phyloP scores from a whole-genome alignment of 148 eudicot species.

The Persicaria tinctoria region DNA sequence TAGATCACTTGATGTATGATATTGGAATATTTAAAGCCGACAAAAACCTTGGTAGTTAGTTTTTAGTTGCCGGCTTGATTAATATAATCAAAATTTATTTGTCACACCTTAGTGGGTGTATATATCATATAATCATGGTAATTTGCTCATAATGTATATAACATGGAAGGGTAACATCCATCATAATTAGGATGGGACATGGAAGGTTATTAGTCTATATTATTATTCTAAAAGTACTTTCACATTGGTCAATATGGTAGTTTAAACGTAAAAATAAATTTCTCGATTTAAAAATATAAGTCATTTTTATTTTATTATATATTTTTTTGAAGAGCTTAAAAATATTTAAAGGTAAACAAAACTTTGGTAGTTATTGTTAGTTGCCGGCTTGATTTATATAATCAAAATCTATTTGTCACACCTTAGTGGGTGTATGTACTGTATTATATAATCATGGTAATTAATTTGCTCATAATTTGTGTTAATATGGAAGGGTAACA shows the following conservation, averaged over 20 bases:
- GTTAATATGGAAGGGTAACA: too few species aligned
- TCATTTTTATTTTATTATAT: too few species aligned
- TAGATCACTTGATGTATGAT: too few species aligned
- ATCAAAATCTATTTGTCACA: too few species aligned
- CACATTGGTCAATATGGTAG: constrained; percentile 1
- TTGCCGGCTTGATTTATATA: too few species aligned
- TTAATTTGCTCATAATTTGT: too few species aligned
- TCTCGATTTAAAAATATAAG: neutral
- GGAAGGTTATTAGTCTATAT: constrained; percentile 1
- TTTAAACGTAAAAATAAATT: neutral
- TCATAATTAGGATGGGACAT: neutral
- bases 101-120: neutral
- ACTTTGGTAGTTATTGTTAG: too few species aligned
- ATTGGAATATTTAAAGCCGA: neutral
- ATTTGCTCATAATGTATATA: neutral
- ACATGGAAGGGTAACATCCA: neutral
- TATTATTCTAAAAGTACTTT: neutral
- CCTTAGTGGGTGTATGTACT: too few species aligned
- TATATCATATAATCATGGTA: neutral
- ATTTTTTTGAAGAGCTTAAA: too few species aligned
- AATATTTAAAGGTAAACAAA: too few species aligned
- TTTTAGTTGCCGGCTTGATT: neutral
- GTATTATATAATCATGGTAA: too few species aligned
- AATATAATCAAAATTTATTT: neutral
- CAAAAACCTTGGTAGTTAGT: neutral